Base-by-base conservation (phyloP, 768 basidiomycete genomes). In the Boletellus emodensis region DNA sequence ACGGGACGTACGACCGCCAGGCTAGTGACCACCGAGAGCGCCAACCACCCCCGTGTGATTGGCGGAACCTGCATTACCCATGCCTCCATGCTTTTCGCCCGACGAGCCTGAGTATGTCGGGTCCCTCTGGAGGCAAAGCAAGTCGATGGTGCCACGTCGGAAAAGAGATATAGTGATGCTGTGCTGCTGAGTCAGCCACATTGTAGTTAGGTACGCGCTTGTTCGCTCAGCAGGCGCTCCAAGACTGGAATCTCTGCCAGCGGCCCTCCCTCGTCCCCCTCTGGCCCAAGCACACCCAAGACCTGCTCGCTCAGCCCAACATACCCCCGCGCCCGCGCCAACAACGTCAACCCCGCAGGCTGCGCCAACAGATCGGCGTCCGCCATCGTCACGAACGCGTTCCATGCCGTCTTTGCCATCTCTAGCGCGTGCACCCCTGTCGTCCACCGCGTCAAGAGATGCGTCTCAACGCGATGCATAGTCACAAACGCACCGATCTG, bases 1-100 rank as follows among this genome's bases (percentile, higher is more conserved):
- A 14, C n/a, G 36, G 26, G 40, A 82, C 91, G 60, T 66, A 95
- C 94, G 56, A 95, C 90, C 15, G 92, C 87, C 44, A 95, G 61
- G 62, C 90, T 94, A 6, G 84, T 87, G 13, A 84, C 73, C 12
- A 95, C 82, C 10, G 88, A 83, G 4, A 93, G 75, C 2, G 75
- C 80, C 17, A 95, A 77, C 94, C 94, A 97, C 46, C 78, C 77
- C 41, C 94, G 77, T 3, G 94, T 96, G 38, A 97, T 82, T 5
- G 94, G 94, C 32, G 94, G 94, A 52, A 97, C 89, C 61, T 94
- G 90, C 26, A 78, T 79, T 32, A 96, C 79, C 94, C 93, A 94
- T 30, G 85, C 89, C 65, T 95, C 92, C 89, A 90, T 90, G 44
- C 17, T 44, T 62, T 40, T 15, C n/a, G 1, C 34, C 46, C 53